Evolutionary conservation across 202 grass and related monocot species (phyloP).

Genomic region (Carex sylvatica): DNA sequence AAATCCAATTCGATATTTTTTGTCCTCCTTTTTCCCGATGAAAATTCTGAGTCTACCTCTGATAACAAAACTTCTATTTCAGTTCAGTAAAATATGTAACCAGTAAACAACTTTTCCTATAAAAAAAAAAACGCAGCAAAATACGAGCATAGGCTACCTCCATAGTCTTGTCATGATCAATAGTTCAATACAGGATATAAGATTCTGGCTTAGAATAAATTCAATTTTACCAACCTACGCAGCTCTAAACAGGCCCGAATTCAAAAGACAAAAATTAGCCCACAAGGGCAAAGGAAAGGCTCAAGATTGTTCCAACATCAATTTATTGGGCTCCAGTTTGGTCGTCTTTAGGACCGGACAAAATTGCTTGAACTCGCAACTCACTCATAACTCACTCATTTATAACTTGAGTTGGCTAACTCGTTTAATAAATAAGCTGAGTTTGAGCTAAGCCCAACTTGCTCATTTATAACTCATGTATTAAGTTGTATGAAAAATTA

Average conservation of each 20-base stretch:
- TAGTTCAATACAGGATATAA: not conserved
- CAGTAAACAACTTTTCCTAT: not conserved
- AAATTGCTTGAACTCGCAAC: too few species aligned
- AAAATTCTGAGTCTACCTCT: too few species aligned
- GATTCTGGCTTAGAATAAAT: not conserved
- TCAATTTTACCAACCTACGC: not conserved
- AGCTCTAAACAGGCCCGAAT: not conserved
- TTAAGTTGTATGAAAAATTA: too few species aligned
- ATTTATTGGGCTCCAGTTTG: not conserved
- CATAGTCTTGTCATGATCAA: not conserved
- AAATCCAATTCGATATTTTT: too few species aligned
- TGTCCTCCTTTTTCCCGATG: too few species aligned
- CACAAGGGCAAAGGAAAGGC: not conserved
- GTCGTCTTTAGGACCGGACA: too few species aligned
- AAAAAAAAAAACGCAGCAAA: not conserved
- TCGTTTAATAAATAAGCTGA: too few species aligned
- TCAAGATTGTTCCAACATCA: not conserved
- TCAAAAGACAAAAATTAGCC: not conserved
- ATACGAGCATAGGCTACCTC: not conserved
- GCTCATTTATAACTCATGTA: too few species aligned
- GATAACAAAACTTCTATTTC: not conserved
- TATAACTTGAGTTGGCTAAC: too few species aligned
- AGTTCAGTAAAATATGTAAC: not conserved
- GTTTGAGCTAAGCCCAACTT: too few species aligned
- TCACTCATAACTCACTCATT: too few species aligned